phyloP scores from a whole-genome alignment of 2,329 filamentous ascomycete genomes.

The Phoma herbarum region DNA sequence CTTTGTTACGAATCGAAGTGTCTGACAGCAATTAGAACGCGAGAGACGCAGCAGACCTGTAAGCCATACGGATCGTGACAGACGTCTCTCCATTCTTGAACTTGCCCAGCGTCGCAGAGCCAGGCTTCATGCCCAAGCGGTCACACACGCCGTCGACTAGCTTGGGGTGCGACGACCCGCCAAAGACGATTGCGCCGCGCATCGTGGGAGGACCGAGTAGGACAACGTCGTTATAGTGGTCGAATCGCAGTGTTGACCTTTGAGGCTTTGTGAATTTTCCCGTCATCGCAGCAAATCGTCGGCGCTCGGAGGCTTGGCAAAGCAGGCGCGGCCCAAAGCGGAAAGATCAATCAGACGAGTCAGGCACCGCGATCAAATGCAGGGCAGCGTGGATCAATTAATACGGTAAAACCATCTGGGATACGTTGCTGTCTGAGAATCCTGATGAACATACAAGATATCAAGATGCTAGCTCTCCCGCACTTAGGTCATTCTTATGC shows the following conservation, averaged over 20 bases:
- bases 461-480: slow-evolving; percentile 1
- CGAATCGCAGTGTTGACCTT: slow-evolving; percentile 28
- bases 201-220: slow-evolving; percentile 58
- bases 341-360: slow-evolving; percentile 12
- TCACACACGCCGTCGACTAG: slow-evolving; percentile 73
- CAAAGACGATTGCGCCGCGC: slow-evolving; percentile 74
- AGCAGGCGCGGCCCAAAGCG: slow-evolving; percentile 10
- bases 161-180: slow-evolving; percentile 70
- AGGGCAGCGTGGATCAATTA: slow-evolving; percentile 1
- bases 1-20: slow-evolving; percentile 87
- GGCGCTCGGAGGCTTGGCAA: slow-evolving; percentile 14
- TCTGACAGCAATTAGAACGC: slow-evolving; percentile 48
- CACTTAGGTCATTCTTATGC: background rate
- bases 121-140: slow-evolving; percentile 67
- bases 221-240: slow-evolving; percentile 41
- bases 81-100: slow-evolving; percentile 76
- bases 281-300: slow-evolving; percentile 29
- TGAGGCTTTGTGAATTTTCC: slow-evolving; percentile 37
- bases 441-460: background rate
- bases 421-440: slow-evolving; percentile 1
- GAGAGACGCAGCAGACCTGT: slow-evolving; percentile 15
- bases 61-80: slow-evolving; percentile 67
- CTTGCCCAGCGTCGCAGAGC: slow-evolving; percentile 69
- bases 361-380: slow-evolving; percentile 8
- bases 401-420: background rate